Base-by-base conservation (phyloP, 306 rosid genomes). In the Carpinus viminea region DNA sequence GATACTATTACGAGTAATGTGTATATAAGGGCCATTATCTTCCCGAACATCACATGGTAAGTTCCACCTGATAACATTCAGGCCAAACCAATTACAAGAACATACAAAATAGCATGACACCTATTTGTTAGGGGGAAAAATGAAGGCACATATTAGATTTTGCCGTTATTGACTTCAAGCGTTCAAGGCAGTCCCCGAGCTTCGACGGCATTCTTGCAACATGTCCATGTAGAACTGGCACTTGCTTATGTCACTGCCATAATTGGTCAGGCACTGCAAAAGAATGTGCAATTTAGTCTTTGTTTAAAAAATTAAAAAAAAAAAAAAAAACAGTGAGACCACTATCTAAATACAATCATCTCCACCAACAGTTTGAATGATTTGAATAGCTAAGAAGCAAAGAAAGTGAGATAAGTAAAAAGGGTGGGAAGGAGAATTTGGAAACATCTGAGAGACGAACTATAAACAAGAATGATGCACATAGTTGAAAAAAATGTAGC, bases 141-240 rank as follows among this genome's bases (percentile, higher is more conserved):
- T 66, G 24, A n/a, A 38, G 15, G 72, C 12, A n/a, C 17, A 12
- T 26, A 28, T 31, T 13, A 61, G 72, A 24, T 62, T 66, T 52
- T 53, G 15, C 20, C 52, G 53, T 38, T 12, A 72, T 72, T 62
- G 26, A 48, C 5, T 64, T 74, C 72, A 80, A 48, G 75, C 79
- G 43, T 17, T 46, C 68, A 75, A 60, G 20, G 75, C n/a, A 36
- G n/a, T 5, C 31, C 51, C 79, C 2, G 50, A 21, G 71, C 24
- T 43, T 54, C 57, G 50, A 18, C 55, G 71, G 70, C 79, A 82
- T 16, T 82, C 76, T 12, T 45, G 72, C 74, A 73, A 76, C 82
- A 78, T 82, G 62, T 82, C 82, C 82, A 78, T 82, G 73, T 82
- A 73, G 62, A 77, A 73, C 60, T 82, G 82, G 55, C 82, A 82